A percentile compares a stretch with the other conserved stretches of the same genome.
Evolutionary conservation across 2,329 filamentous ascomycete species (phyloP).

Genomic region (Fragosphaeria purpurea): DNA sequence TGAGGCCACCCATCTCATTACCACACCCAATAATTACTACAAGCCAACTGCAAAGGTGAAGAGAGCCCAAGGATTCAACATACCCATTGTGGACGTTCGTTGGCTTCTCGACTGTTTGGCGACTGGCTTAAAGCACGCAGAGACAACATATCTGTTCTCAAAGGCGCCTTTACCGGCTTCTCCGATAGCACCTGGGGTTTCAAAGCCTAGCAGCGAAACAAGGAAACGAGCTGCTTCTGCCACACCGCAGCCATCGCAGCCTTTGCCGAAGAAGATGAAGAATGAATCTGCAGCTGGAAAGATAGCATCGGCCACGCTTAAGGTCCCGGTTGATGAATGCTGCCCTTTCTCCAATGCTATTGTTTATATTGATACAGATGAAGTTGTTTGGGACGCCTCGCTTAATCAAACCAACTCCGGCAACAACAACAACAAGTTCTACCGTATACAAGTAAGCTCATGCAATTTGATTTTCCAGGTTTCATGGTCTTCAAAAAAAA

Average conservation of each 20-base stretch:
- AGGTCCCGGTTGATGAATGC: conserved; percentile 41
- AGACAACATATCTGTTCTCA: conserved; percentile 15
- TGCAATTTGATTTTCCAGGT: neutral
- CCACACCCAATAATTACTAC: conserved; percentile 41
- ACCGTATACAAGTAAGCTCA: conserved; percentile 54
- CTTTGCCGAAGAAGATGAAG: conserved; percentile 11
- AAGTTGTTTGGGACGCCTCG: conserved; percentile 66
- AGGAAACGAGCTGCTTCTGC: neutral
- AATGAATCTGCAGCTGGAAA: conserved; percentile 5
- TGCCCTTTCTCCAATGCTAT: conserved; percentile 26
- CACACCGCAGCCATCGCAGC: conserved; percentile 5
- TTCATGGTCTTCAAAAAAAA: too few species aligned
- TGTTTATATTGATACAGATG: conserved; percentile 57
- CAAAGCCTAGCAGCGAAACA: too few species aligned
- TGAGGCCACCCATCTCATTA: conserved; percentile 46
- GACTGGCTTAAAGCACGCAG: conserved; percentile 27
- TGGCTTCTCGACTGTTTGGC: conserved; percentile 53
- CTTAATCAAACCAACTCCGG: conserved; percentile 67
- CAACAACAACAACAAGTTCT: conserved; percentile 76
- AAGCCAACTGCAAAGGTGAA: conserved; percentile 41
- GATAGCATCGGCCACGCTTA: conserved; percentile 20
- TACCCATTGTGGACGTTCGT: conserved; percentile 46
- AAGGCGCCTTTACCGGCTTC: conserved; percentile 1
- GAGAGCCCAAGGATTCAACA: conserved; percentile 32
- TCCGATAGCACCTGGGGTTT: neutral